Evolutionary conservation across 1,284 basidiomycete genomes (phyloP).

Genomic region (Porodaedalea pini): DNA sequence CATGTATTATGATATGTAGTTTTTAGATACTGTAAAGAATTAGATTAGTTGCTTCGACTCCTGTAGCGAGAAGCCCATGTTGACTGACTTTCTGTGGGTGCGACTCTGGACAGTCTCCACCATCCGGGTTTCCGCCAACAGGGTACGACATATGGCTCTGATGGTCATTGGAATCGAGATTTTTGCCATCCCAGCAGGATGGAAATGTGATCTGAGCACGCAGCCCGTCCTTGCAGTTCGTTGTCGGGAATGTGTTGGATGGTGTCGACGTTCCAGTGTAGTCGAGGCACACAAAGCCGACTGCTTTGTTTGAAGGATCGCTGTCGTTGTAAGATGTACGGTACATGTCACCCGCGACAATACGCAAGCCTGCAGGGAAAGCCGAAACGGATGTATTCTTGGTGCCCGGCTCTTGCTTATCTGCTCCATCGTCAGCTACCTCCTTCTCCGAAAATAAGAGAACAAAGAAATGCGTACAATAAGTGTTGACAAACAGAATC

Average conservation of each 20-base stretch:
- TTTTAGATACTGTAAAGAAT: no score
- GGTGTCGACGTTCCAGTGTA: conserved; percentile 30
- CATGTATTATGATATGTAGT: no score
- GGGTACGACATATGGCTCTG: conserved; percentile 34
- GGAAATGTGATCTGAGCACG: conserved; percentile 45
- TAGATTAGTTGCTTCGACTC: no score
- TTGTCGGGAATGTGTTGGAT: conserved; percentile 30
- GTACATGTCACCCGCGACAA: conserved; percentile 39
- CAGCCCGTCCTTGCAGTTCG: conserved; percentile 37
- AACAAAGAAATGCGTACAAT: conserved; percentile 5
- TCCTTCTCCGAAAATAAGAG: no score
- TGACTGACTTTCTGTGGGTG: conserved; percentile 25
- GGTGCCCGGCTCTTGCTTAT: not conserved
- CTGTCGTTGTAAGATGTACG: conserved; percentile 34
- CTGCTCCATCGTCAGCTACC: no score
- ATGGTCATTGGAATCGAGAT: conserved; percentile 41
- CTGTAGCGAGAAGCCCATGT: no score
- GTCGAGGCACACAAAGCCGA: conserved; percentile 41
- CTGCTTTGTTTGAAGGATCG: conserved; percentile 38
- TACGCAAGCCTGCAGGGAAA: conserved; percentile 29
- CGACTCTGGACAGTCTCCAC: conserved; percentile 30
- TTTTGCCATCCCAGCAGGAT: conserved; percentile 40
- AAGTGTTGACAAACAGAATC: conserved; percentile 5
- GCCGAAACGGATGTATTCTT: conserved; percentile 13
- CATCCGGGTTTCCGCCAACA: conserved; percentile 35